Percentiles rank a stretch among this genome's conserved stretches.
Evolutionary conservation across 768 basidiomycete species (phyloP).

Genomic region (Russula sp.): DNA sequence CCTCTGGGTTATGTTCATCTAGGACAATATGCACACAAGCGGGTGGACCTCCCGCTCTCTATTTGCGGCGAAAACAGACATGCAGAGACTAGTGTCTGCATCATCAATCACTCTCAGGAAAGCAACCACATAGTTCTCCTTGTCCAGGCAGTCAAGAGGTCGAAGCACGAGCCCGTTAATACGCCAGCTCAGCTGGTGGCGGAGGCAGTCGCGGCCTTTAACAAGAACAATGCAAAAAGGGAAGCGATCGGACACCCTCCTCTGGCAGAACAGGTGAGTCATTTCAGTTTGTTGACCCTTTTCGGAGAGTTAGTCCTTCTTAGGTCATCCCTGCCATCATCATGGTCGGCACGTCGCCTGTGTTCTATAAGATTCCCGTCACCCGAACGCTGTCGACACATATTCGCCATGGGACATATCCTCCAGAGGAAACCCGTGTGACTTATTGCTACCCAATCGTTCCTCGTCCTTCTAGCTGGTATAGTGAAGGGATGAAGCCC

Average conservation of each 20-base stretch:
- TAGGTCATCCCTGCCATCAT: conserved; percentile 12
- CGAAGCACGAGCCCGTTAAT: not conserved
- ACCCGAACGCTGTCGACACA: not conserved
- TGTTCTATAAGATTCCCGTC: conserved; percentile 13
- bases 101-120: conserved; percentile 3
- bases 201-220: conserved; percentile 3
- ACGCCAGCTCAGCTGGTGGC: conserved; percentile 8
- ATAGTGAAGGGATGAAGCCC: conserved; percentile 31
- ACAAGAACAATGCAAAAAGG: not conserved
- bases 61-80: conserved; percentile 7
- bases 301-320: not conserved
- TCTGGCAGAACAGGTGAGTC: not conserved
- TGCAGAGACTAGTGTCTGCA: conserved; percentile 6
- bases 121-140: conserved; percentile 11
- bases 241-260: not conserved
- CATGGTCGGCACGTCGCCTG: conserved; percentile 6
- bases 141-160: conserved; percentile 18
- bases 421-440: not conserved
- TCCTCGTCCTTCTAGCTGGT: conserved; percentile 20
- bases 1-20: not conserved
- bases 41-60: conserved; percentile 1
- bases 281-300: not conserved
- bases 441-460: conserved; percentile 20
- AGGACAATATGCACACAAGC: not conserved
- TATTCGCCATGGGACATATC: conserved; percentile 5